Base-by-base conservation (phyloP, 495 filamentous ascomycete genomes). In the Umbilicaria muhlenbergii region DNA sequence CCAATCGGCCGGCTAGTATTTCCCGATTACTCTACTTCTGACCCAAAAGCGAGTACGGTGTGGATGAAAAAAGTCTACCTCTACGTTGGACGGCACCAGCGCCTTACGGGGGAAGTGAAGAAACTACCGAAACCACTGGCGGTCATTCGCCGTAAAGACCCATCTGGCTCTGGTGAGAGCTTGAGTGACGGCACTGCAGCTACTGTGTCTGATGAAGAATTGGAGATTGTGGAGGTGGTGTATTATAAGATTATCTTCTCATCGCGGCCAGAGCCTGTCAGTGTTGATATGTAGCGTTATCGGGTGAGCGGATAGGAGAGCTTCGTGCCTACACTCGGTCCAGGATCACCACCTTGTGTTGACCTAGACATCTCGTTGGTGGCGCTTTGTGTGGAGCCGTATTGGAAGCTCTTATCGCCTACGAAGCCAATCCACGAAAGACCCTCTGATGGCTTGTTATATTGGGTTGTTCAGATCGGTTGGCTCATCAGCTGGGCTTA, bases 21-120 rank as follows among this genome's bases (percentile, higher is more conserved):
- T 53, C 86, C 85, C 5, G 73, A 83, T 43, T 84, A 83, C 50
- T 64, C 74, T 19, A 50, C 65, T 4, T 55, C 65, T 36, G 65
- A 63, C 18, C 47, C 56, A 2, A 55, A 63, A 41, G 64, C 65
- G 4, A 63, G 66, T 41, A 75, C 69, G 7, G 68, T 69, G 16
- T 93, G 87, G 88, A 91, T 89, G 83, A 91, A 87, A 60, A 65
- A 71, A 33, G 86, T 84, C 19, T 84, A 91, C 58, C 59, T 96
- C 32, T 94, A 87, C 55, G 74, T 95, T 5, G 91, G 91, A 11
- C 71, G 78, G 58, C 81, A 95, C 55, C 91, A 98, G 64, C 73
- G 89, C 38, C 71, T 98, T 58, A 81, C 77, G 1, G 91, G 91
- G 10, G 86, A 96, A 58, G 78, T 92, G 8, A 92, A 86, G 72